Percentiles rank a stretch among this genome's conserved stretches.
phyloP scores from a whole-genome alignment of 78 protist genomes.

The Creolimax fragrantissima region DNA sequence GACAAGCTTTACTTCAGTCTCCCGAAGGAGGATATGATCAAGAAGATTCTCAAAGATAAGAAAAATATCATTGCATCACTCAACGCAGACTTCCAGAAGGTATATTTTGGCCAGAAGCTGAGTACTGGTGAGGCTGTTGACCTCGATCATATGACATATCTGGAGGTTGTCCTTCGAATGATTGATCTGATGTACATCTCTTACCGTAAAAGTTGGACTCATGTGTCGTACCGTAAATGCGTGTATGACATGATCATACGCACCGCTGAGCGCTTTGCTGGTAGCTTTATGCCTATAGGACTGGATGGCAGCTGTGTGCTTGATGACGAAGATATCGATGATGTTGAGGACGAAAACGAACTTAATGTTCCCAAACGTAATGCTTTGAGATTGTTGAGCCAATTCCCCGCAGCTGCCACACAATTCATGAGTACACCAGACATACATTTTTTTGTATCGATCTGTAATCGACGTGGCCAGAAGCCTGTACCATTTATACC shows the following conservation, averaged over 20 bases:
- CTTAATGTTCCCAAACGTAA: not conserved
- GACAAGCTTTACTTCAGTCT: slow-evolving; percentile 34
- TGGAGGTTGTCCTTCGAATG: slow-evolving; percentile 26
- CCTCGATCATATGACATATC: slow-evolving; percentile 44
- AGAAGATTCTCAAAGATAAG: not conserved
- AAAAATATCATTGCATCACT: slow-evolving; percentile 26
- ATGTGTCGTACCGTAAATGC: not conserved
- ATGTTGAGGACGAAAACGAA: not conserved
- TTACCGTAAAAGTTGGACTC: slow-evolving; percentile 27
- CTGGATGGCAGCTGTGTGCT: not conserved
- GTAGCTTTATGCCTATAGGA: not conserved
- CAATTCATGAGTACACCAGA: slow-evolving; percentile 25
- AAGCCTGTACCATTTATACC: slow-evolving; percentile 54
- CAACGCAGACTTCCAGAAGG: slow-evolving; percentile 55
- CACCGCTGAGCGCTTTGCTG: slow-evolving; percentile 35
- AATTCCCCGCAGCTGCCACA: not conserved
- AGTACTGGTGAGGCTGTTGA: slow-evolving; percentile 36
- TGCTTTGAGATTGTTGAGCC: not conserved
- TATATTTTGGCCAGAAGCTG: slow-evolving; percentile 30
- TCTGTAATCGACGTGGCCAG: slow-evolving; percentile 30
- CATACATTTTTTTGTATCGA: slow-evolving; percentile 23
- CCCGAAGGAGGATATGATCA: not conserved
- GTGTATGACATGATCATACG: slow-evolving; percentile 20
- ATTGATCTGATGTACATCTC: slow-evolving; percentile 16
- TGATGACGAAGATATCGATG: not conserved